Conservation (phyloP, 129 eudicot genomes). For the Artemisia tridentata region DNA sequence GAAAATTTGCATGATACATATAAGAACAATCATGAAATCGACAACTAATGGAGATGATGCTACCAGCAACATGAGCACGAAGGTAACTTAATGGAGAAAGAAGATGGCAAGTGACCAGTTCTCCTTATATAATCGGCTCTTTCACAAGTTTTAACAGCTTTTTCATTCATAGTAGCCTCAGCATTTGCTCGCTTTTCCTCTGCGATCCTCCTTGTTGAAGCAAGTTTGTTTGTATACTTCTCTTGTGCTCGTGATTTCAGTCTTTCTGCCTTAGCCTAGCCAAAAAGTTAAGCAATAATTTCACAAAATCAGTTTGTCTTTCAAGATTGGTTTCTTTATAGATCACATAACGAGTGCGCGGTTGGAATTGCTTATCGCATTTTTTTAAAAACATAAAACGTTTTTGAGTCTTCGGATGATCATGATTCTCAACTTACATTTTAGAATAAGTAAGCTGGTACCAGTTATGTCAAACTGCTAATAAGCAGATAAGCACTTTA, state of each 20-base stretch:
- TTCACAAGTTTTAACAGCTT: slow-evolving; percentile 80
- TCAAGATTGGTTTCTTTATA: background rate
- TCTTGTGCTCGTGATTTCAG: slow-evolving; percentile 88
- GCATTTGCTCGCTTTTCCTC: slow-evolving; percentile 90
- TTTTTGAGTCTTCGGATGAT: no score
- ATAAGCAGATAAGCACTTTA: no score
- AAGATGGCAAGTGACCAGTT: slow-evolving; percentile 87
- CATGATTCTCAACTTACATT: no score
- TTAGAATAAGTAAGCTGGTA: no score
- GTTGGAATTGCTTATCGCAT: no score
- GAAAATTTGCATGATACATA: no score
- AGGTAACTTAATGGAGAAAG: slow-evolving; percentile 75
- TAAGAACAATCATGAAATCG: background rate
- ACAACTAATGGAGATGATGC: slow-evolving; percentile 20
- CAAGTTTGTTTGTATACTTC: slow-evolving; percentile 68
- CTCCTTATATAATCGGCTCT: slow-evolving; percentile 86
- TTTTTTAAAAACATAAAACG: no score
- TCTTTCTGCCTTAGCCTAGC: slow-evolving; percentile 84
- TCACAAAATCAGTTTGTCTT: background rate
- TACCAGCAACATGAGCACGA: slow-evolving; percentile 73
- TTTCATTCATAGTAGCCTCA: slow-evolving; percentile 75
- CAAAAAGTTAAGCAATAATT: background rate
- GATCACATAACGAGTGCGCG: no score
- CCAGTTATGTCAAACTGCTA: no score
- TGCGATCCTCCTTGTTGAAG: slow-evolving; percentile 80